Conservation (phyloP, 495 filamentous ascomycete genomes). For the Hyaloscypha bicolor region DNA sequence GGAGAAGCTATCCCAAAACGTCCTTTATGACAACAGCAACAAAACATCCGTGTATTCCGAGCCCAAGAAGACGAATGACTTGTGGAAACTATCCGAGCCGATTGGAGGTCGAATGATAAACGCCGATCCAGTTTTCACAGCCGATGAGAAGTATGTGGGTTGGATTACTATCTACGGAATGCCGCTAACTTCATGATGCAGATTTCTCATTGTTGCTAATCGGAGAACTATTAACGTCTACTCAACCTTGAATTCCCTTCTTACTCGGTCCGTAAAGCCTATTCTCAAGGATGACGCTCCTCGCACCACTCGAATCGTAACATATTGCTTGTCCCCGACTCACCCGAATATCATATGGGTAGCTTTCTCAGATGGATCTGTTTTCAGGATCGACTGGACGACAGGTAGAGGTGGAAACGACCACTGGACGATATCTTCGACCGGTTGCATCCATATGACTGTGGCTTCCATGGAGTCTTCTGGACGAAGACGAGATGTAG, state of each 20-base stretch:
- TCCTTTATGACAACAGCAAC: neutral
- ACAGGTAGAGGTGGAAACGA: conserved; percentile 51
- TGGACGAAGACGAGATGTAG: conserved; percentile 41
- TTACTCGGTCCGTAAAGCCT: conserved; percentile 63
- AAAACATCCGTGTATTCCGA: neutral
- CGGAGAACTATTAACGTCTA: conserved; percentile 73
- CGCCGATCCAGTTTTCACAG: conserved; percentile 76
- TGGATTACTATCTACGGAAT: conserved; percentile 18
- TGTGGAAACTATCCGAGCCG: conserved; percentile 61
- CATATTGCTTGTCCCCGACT: conserved; percentile 60
- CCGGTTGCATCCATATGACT: conserved; percentile 44
- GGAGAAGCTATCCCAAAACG: neutral
- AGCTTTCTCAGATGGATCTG: conserved; percentile 61
- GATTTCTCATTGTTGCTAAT: conserved; percentile 65
- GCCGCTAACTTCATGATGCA: conserved; percentile 52
- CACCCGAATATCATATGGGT: conserved; percentile 67
- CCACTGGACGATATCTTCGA: conserved; percentile 41
- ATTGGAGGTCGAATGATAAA: conserved; percentile 71
- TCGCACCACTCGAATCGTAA: conserved; percentile 44
- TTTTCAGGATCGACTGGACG: conserved; percentile 79
- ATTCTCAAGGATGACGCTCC: conserved; percentile 21
- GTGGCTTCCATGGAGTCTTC: conserved; percentile 44
- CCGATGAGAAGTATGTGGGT: conserved; percentile 73
- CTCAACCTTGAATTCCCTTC: conserved; percentile 76
- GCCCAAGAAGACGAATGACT: conserved; percentile 9